Conservation (phyloP, 495 filamentous ascomycete species). For the Cenococcum geophilum region DNA sequence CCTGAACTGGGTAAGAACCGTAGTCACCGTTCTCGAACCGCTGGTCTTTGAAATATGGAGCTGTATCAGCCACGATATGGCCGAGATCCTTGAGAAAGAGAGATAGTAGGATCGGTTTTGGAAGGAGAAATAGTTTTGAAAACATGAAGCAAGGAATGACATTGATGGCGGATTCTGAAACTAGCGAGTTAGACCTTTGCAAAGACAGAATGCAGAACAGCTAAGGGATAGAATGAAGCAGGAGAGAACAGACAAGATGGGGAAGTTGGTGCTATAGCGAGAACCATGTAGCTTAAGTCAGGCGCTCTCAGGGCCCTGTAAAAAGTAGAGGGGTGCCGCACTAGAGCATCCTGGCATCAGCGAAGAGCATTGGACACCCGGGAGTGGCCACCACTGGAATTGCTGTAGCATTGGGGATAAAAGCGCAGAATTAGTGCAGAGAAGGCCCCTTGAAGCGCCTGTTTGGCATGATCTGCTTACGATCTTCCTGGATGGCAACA, state of each 20-base stretch:
- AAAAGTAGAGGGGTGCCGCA: too few relatives aligned
- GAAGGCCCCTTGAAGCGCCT: neutral
- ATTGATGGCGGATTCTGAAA: neutral
- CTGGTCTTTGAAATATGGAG: slow-evolving; percentile 13
- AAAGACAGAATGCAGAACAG: too few relatives aligned
- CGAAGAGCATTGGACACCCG: too few relatives aligned
- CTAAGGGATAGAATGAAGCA: neutral
- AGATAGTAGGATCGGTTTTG: slow-evolving; percentile 12
- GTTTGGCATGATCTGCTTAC: too few relatives aligned
- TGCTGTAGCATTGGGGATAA: too few relatives aligned
- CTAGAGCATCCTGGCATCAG: too few relatives aligned
- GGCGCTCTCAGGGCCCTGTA: too few relatives aligned
- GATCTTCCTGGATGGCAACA: too few relatives aligned
- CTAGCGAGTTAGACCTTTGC: neutral
- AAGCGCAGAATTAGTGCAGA: neutral
- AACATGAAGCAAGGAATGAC: slow-evolving; percentile 6
- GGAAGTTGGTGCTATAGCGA: too few relatives aligned
- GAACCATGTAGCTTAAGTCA: too few relatives aligned
- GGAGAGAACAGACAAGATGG: neutral
- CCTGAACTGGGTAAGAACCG: slow-evolving; percentile 41
- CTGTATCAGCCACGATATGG: slow-evolving; percentile 9
- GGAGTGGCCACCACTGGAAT: too few relatives aligned
- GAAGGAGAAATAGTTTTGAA: slow-evolving; percentile 8
- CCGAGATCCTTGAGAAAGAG: slow-evolving; percentile 11
- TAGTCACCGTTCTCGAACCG: slow-evolving; percentile 35